Evolutionary conservation across 768 basidiomycete genomes (phyloP).

Genomic region (Austroboletus eburneus): DNA sequence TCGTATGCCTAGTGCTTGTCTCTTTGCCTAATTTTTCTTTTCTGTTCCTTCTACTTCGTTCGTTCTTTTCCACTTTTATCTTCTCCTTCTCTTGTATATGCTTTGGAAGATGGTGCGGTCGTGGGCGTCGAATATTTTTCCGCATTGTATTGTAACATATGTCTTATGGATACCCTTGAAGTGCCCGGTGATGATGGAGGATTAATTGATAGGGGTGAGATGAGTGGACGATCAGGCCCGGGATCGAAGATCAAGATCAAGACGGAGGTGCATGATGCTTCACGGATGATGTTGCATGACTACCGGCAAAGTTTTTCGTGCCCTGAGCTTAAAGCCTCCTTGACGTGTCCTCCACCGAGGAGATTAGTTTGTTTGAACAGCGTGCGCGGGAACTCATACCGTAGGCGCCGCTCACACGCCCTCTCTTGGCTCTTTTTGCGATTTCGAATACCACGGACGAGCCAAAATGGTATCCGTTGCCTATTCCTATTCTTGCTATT

Average conservation of each 20-base stretch:
- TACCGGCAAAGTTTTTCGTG: constrained; percentile 7
- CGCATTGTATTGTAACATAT: constrained; percentile 14
- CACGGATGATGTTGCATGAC: constrained; percentile 18
- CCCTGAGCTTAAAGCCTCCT: constrained; percentile 11
- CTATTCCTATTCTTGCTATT: constrained; percentile 1
- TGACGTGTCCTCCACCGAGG: constrained; percentile 13
- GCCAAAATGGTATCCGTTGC: too few relatives aligned
- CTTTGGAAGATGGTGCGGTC: background rate
- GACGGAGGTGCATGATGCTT: constrained; percentile 22
- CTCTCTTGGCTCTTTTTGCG: too few relatives aligned
- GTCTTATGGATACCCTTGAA: constrained; percentile 16
- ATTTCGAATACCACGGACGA: too few relatives aligned
- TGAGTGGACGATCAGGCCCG: constrained; percentile 27
- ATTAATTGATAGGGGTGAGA: constrained; percentile 21
- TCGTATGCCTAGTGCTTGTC: constrained; percentile 9
- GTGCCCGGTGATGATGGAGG: constrained; percentile 7
- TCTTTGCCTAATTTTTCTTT: constrained; percentile 12
- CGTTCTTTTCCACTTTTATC: constrained; percentile 2
- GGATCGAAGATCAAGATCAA: constrained; percentile 28
- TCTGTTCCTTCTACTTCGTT: constrained; percentile 2
- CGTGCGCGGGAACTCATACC: too few relatives aligned
- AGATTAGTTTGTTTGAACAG: background rate
- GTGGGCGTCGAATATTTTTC: background rate
- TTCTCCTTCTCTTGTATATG: background rate
- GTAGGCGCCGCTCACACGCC: background rate